These are phyloP conservation scores for Fusarium keratoplasticum DNA, from an alignment of 2,329 filamentous ascomycete species.

Conservation along the genomic window DNA sequence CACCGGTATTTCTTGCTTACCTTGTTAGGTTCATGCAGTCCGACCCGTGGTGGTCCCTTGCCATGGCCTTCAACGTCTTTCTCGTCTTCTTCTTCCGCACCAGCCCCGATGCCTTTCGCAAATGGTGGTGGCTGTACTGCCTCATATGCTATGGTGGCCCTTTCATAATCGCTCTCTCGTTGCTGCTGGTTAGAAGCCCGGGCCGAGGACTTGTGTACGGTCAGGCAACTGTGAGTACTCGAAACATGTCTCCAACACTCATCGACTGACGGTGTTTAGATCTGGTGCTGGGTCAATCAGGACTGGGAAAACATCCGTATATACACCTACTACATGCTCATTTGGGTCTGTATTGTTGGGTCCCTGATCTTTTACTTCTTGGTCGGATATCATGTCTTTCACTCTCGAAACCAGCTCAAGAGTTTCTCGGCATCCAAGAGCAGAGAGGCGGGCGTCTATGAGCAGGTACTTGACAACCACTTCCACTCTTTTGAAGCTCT, in stretches of 20 bases:
- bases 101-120: conserved; percentile 75
- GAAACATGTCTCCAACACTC: background rate
- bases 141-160: conserved; percentile 78
- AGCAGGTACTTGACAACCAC: conserved; percentile 47
- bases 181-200: conserved; percentile 66
- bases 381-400: conserved; percentile 71
- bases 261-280: conserved; percentile 50
- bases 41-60: conserved; percentile 81
- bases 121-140: conserved; percentile 78
- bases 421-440: conserved; percentile 60
- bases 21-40: conserved; percentile 77
- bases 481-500: background rate
- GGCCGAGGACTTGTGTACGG: conserved; percentile 61
- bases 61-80: conserved; percentile 86
- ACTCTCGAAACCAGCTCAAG: conserved; percentile 64
- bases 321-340: conserved; percentile 71
- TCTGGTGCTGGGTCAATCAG: conserved; percentile 72
- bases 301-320: conserved; percentile 68
- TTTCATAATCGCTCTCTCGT: conserved; percentile 73
- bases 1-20: conserved; percentile 41
- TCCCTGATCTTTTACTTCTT: conserved; percentile 67
- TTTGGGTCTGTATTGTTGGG: conserved; percentile 69
- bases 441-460: conserved; percentile 42
- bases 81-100: conserved; percentile 73
- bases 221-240: conserved; percentile 63